Base-by-base conservation (phyloP, 768 basidiomycete species). In the Boletus speciosus region DNA sequence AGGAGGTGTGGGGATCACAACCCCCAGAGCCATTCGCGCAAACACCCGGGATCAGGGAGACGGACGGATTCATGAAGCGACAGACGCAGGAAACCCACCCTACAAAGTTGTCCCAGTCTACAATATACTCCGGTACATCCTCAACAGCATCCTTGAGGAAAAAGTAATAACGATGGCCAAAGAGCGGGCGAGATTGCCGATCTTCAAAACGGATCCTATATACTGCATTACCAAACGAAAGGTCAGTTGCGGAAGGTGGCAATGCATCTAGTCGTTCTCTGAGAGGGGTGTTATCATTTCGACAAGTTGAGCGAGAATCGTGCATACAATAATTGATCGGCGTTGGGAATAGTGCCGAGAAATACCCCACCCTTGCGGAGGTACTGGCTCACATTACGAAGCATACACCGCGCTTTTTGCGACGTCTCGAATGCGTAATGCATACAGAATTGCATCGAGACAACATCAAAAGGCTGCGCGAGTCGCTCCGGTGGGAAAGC, bases 381-480 rank as follows among this genome's bases (percentile, higher is more conserved):
- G 78, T 87, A 86, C 43, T 79, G 73, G 52, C 84, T 82, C 31
- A 94, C 95, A 67, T 99, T 99, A 36, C 84, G 80, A 32, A 99
- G 82, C 97, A 99, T 97, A 68, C 84, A 87, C 32, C 91, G 81
- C 25, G 85, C 90, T 67, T 97, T 97, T 54, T 81, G 76, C 31
- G 84, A 81, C n/a, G 81, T 88, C 70, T 98, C 94, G 68, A 99
- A 98, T 8, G 97, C 97, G 66, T 99, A 98, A 70, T 99, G 97
- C 91, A 99, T 98, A 72, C 97, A 98, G 70, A 99, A 99, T 68
- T 99, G 97, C 93, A 98, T 92, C 3, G 93, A 91, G 6, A 98
- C 93, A 52, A 93, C 91, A 65, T 98, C 97, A 66, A 97, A 97
- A 6, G 86, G 86, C 31, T 79, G 77, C 0, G 73, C 74, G 25